Evolutionary conservation across 768 basidiomycete species (phyloP), one percentile per base, ranked within the genome.

Genomic region (Phlegmacium glaucopus): DNA sequence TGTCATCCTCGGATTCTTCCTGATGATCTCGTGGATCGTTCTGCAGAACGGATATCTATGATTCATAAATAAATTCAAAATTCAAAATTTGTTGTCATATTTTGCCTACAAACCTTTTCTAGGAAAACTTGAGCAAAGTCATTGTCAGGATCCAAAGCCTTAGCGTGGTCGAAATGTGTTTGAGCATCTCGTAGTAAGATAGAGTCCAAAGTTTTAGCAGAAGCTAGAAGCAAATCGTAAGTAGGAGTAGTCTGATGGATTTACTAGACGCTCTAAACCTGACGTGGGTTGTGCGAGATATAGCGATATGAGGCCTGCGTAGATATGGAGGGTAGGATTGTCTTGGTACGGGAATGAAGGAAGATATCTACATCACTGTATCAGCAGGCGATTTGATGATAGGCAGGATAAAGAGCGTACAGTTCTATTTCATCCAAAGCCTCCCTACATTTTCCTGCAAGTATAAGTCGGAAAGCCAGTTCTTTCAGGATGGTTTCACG

Each of bases 301-400:
- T 17, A 93, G 68, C 22, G 75, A 78, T 10, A 90, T 68, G 44
- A 94, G 66, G 1, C 90, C 93, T 3, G 93, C 91, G 52, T 94
- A 94, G 12, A 82, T 72, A 57, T 95, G 90, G 25, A 95, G 71
- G 6, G 82, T 68, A 1, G 86, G 77, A 53, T 90, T 89, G 54
- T 91, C 87, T 59, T 84, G 85, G 69, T 84, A 95, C 2, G 94
- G 94, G 61, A 88, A 86, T 2, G 90, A 87, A 1, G 91, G 89
- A 5, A 95, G 75, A 62, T 90, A 94, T 18, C 92, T 92, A 52
- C 7, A 42, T 39, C 16, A 34, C 37, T 39, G 42, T 39, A 48
- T 43, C 45, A 49, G 39, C 44, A 13, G 15, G 49, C n/a, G 40
- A 45, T 37, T 35, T 32, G 15, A 36, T 34, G 22, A 22, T 25